Evolutionary conservation across 257 asterid genomes (phyloP), one percentile per base, ranked within the genome.

Genomic region (Nemophila menziesii): DNA sequence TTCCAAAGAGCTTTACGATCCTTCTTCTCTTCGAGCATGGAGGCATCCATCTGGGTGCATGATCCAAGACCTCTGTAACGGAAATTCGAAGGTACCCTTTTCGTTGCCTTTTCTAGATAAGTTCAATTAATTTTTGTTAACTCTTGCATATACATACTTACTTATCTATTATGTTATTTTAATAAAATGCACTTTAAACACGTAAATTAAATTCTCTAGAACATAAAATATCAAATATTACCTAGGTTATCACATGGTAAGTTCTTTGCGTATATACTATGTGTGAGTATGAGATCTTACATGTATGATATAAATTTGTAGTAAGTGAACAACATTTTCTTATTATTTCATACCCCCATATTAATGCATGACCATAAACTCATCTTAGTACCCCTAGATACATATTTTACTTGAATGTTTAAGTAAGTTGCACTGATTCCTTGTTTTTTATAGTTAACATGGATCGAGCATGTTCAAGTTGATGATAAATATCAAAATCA

Each of bases 401-500:
- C n/a, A n/a, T 10, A 42, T 42, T 13, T 19, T 20, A 22, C 23
- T 38, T 34, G 8, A 14, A 22, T 29, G 5, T 20, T 7, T 1
- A 0, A 10, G 20, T 29, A 11, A 45, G 33, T 6, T n/a, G n/a
- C 33, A 45, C 33, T 24, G 9, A 24, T 9, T 9, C 33, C 33
- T 4, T 4, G 33, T 4, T 24, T n/a, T 24, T 48, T 6, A 13
- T 46, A 85, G 96, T 73, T 85, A 33, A 73, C 85, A 46, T 86
- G 96, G 96, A 45, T 86, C 3, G 96, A 81, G 40, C 94, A 81
- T 51, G 79, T 81, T 46, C 81, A 86, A 70, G 86, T 81, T 49
- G 83, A 78, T 13, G 94, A 77, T 43, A 76, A 70, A 55, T 40
- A 39, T 8, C 44, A 51, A 33, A 77, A 69, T 40, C 75, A 75